Conservation (phyloP, 148 eudicot genomes). For the Silene uniflora region DNA sequence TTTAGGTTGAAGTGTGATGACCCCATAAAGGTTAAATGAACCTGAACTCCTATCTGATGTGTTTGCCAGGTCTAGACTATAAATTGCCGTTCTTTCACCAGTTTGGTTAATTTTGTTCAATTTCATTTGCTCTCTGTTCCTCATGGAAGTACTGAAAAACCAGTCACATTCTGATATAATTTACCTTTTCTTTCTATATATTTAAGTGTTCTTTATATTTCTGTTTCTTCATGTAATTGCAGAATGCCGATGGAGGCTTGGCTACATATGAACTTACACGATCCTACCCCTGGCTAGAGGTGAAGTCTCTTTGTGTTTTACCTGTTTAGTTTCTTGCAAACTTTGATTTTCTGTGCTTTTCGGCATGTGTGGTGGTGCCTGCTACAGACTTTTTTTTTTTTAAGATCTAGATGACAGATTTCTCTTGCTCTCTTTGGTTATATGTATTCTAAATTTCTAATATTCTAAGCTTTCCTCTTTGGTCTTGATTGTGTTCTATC, state of each 20-base stretch:
- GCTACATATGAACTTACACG: conserved; percentile 98
- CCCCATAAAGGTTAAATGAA: neutral
- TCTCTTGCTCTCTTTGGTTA: neutral
- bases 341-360: neutral
- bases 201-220: conserved; percentile 1
- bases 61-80: neutral
- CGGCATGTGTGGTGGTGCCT: neutral
- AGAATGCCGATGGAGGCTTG: conserved; percentile 83
- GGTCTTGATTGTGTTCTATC: neutral
- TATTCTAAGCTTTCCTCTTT: too few species aligned
- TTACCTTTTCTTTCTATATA: neutral
- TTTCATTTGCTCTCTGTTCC: neutral
- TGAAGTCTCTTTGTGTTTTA: conserved; percentile 24
- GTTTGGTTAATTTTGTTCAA: neutral
- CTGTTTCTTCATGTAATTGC: conserved; percentile 23
- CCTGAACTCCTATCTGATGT: too few species aligned
- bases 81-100: neutral
- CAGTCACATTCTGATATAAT: neutral
- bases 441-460: neutral
- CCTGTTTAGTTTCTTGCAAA: neutral
- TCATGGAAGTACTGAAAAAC: neutral
- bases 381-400: neutral
- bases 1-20: neutral
- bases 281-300: conserved; percentile 98
- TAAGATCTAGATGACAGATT: neutral